Evolutionary conservation across 208 protist species (phyloP).

Genomic region (Borovskyia barvae): DNA sequence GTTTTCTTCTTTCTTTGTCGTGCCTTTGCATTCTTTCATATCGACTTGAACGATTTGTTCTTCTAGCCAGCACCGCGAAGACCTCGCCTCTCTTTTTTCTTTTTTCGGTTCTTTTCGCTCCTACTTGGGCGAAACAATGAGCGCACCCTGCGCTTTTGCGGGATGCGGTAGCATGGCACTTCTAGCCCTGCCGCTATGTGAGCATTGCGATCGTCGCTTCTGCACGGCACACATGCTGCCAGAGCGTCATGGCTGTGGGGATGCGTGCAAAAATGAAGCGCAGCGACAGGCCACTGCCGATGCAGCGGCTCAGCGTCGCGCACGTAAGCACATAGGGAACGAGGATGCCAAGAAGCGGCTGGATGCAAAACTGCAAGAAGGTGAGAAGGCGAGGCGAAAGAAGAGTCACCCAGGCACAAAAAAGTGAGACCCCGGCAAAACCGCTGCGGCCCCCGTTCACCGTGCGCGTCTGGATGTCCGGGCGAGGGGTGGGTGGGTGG

Average conservation of each 20-base stretch:
- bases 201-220: conserved; percentile 63
- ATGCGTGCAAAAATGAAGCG: conserved; percentile 60
- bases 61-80: neutral
- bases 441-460: neutral
- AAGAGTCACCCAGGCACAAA: conserved; percentile 20
- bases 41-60: neutral
- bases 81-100: conserved; percentile 6
- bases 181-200: conserved; percentile 53
- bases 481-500: too few relatives aligned
- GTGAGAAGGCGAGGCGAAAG: conserved; percentile 62
- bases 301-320: conserved; percentile 44
- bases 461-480: too few relatives aligned
- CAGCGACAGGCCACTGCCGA: conserved; percentile 60
- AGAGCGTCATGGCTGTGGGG: conserved; percentile 81
- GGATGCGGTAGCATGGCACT: conserved; percentile 48
- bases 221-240: conserved; percentile 81
- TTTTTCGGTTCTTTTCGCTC: neutral
- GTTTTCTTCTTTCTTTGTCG: too few relatives aligned
- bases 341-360: conserved; percentile 68
- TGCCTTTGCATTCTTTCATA: too few relatives aligned
- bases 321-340: conserved; percentile 64
- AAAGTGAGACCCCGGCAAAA: conserved; percentile 19
- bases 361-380: conserved; percentile 47
- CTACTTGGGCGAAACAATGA: conserved; percentile 22
- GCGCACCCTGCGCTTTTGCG: conserved; percentile 24